These are phyloP conservation scores for Phycomyces blakesleeanus DNA, from an alignment of 192 early-diverging fungal species.

Conservation along the genomic window DNA sequence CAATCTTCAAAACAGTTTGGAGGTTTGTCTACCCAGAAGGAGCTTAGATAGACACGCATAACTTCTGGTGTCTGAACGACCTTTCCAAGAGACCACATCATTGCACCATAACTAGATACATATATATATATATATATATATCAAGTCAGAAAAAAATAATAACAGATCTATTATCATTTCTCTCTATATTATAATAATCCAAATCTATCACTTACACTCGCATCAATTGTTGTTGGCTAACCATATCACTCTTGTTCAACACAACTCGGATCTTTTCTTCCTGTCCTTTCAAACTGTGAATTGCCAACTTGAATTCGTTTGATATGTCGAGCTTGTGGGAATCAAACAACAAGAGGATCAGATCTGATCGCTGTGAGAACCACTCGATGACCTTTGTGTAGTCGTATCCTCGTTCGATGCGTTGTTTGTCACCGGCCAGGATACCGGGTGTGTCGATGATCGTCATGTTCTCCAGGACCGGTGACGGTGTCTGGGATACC, in stretches of 20 bases:
- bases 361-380: conserved; percentile 82
- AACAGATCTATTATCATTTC: no score
- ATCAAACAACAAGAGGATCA: conserved; percentile 86
- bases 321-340: conserved; percentile 87
- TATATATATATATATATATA: not conserved
- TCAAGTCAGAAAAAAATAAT: no score
- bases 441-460: conserved; percentile 92
- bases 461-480: conserved; percentile 76
- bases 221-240: conserved; percentile 84
- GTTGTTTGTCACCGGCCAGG: conserved; percentile 82
- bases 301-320: conserved; percentile 83
- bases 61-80: conserved; percentile 88
- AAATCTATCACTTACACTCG: conserved; percentile 55
- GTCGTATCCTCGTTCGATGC: conserved; percentile 76
- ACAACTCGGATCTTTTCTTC: conserved; percentile 85
- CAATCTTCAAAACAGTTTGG: conserved; percentile 69
- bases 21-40: conserved; percentile 75
- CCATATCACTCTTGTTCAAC: conserved; percentile 87
- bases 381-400: conserved; percentile 78
- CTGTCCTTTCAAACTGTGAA: conserved; percentile 72
- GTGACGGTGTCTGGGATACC: conserved; percentile 74
- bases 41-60: conserved; percentile 77
- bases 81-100: conserved; percentile 92
- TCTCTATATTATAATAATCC: no score
- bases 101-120: conserved; percentile 60